A percentile compares a stretch with the other conserved stretches of the same genome.
These are phyloP conservation scores for Didymellaceae sp. DNA, from an alignment of 2,329 filamentous ascomycete species.

Conservation along the genomic window DNA sequence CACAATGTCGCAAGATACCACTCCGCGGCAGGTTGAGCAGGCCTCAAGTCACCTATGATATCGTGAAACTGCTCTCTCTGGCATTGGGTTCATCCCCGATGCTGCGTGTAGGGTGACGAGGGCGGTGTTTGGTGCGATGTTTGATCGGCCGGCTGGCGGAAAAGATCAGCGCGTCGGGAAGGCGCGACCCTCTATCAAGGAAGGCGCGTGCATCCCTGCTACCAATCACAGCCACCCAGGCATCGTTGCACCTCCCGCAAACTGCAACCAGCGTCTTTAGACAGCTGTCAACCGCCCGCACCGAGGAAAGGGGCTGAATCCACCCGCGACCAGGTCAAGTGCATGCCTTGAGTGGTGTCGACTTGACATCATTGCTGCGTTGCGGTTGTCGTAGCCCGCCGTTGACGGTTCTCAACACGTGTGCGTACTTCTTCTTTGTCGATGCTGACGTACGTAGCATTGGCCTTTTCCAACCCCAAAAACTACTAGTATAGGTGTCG, in stretches of 20 bases:
- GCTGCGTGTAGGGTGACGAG: conserved; percentile 15
- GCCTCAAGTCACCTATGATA: conserved; percentile 14
- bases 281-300: conserved; percentile 38
- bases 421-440: conserved; percentile 9
- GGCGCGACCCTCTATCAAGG: conserved; percentile 27
- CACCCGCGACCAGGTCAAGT: conserved; percentile 19
- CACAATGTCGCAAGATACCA: conserved; percentile 8
- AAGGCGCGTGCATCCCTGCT: conserved; percentile 36
- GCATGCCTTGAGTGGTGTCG: neutral
- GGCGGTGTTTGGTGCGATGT: conserved; percentile 31
- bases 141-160: conserved; percentile 44
- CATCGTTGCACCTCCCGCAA: conserved; percentile 37
- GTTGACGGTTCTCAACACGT: conserved; percentile 10
- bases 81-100: conserved; percentile 12
- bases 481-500: too few species aligned
- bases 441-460: conserved; percentile 17
- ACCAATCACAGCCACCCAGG: conserved; percentile 35
- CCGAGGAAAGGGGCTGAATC: conserved; percentile 25
- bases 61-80: neutral
- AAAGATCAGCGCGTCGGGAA: conserved; percentile 28
- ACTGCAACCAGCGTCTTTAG: conserved; percentile 29
- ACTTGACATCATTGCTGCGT: conserved; percentile 22
- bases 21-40: conserved; percentile 1
- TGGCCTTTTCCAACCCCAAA: neutral
- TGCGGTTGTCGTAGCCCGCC: neutral